Evolutionary conservation across 2,329 filamentous ascomycete genomes (phyloP), one percentile per base, ranked within the genome.

Genomic region (Botrytis hyacinthi): DNA sequence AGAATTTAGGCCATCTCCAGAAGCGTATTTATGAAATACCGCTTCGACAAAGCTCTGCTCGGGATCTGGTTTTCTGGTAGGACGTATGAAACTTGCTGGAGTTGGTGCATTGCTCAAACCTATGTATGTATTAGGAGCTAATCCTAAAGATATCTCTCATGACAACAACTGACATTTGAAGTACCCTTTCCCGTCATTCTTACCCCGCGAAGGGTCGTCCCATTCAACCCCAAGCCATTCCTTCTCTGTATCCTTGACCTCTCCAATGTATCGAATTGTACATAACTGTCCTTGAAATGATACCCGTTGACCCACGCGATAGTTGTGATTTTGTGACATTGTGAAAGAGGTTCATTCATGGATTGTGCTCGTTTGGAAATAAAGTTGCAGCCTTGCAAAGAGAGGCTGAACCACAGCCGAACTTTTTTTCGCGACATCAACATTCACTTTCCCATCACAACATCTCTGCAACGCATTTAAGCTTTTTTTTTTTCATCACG

Each of bases 181-280:
- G 81, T 98, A 97, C 75, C 88, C 90, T 75, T 91, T 90, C 74
- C 96, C 96, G 79, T 95, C 89, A 83, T 99, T 95, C 85, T 98
- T 98, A 75, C 96, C 96, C 79, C 95, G 88, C 54, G 86, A 87
- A 73, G 90, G 85, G 81, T 98, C 93, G 83, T 98, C 95, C 96
- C 96, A 99, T 87, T 99, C 96, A 66, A 98, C 93, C 65, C 96
- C 96, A 48, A 98, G 87, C 95, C 95, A 98, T 76, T 61, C 88
- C 86, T 74, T 71, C 7, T 75, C 74, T 14, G 94, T 95, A 77
- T 92, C 93, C 69, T 89, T 86, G 12, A 98, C 92, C 48, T 87
- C 82, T 62, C 96, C 96, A 75, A 93, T 84, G 80, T 95, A 98
- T 75, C 94, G 91, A 73, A 98, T 87, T 1, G 95, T 98, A 83